These are phyloP conservation scores for Xylaria arbuscula DNA, from an alignment of 2,329 filamentous ascomycete genomes.

Conservation along the genomic window DNA sequence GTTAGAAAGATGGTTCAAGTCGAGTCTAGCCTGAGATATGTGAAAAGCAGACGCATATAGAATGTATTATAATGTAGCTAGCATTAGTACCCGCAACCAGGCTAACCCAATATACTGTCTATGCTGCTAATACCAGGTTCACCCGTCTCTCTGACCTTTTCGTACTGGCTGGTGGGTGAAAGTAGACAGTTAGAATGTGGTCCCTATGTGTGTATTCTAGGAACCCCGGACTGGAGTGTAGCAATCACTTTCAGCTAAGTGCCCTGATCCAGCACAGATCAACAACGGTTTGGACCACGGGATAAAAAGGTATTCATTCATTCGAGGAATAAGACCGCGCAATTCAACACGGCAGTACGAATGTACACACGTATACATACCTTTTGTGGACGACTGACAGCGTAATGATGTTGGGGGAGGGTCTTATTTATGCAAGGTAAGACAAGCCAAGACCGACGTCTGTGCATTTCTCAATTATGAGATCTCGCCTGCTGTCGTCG, in stretches of 20 bases:
- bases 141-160: background rate
- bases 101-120: slow-evolving; percentile 4
- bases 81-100: slow-evolving; percentile 27
- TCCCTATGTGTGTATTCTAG: background rate
- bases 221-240: slow-evolving; percentile 26
- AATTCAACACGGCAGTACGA: background rate
- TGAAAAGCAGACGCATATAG: background rate
- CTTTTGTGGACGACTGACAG: slow-evolving; percentile 7
- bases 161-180: background rate
- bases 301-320: background rate
- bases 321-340: slow-evolving; percentile 11
- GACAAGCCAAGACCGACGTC: slow-evolving; percentile 30
- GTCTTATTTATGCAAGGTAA: slow-evolving; percentile 33
- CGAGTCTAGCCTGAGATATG: slow-evolving; percentile 14
- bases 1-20: slow-evolving; percentile 3
- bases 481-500: slow-evolving; percentile 27
- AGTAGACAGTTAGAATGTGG: background rate
- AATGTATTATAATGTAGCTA: slow-evolving; percentile 1
- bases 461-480: slow-evolving; percentile 14
- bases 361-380: background rate
- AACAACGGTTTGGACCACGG: slow-evolving; percentile 9
- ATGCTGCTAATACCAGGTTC: background rate
- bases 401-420: slow-evolving; percentile 17
- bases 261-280: slow-evolving; percentile 24
- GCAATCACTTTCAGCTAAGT: slow-evolving; percentile 19